phyloP scores from a whole-genome alignment of 116 monocot genomes.

The Dioscorea cayenensis region DNA sequence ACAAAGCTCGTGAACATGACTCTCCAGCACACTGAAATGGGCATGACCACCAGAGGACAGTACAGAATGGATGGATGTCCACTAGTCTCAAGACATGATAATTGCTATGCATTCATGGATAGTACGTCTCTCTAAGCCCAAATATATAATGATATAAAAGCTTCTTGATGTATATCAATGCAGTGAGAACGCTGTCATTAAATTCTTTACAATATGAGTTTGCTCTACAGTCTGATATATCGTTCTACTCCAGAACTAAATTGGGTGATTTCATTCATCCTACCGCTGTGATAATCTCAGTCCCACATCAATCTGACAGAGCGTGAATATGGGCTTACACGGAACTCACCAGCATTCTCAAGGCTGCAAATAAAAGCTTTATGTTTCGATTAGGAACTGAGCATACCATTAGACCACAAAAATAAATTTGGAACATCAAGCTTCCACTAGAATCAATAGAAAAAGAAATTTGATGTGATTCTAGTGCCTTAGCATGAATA shows the following conservation, averaged over 20 bases:
- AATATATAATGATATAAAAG: too few relatives aligned
- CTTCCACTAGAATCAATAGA: background rate
- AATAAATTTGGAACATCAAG: background rate
- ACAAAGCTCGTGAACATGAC: background rate
- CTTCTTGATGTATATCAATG: too few relatives aligned
- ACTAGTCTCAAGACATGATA: background rate
- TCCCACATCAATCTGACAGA: constrained; percentile 60
- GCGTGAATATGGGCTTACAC: constrained; percentile 72
- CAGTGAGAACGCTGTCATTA: background rate
- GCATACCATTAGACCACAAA: background rate
- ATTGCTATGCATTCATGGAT: background rate
- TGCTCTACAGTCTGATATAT: constrained; percentile 47
- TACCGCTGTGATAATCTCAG: constrained; percentile 34
- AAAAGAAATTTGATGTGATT: background rate
- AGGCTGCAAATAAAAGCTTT: constrained; percentile 55
- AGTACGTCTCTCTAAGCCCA: background rate
- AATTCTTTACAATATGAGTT: background rate
- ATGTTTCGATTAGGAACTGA: background rate
- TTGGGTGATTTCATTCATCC: constrained; percentile 3
- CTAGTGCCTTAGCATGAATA: background rate
- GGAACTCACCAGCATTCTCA: constrained; percentile 92
- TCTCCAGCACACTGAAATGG: too few relatives aligned
- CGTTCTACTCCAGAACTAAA: constrained; percentile 24
- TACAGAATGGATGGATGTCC: background rate
- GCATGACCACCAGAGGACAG: background rate